Conservation (phyloP, 768 basidiomycete species). For the Leucocoprinus sp. region DNA sequence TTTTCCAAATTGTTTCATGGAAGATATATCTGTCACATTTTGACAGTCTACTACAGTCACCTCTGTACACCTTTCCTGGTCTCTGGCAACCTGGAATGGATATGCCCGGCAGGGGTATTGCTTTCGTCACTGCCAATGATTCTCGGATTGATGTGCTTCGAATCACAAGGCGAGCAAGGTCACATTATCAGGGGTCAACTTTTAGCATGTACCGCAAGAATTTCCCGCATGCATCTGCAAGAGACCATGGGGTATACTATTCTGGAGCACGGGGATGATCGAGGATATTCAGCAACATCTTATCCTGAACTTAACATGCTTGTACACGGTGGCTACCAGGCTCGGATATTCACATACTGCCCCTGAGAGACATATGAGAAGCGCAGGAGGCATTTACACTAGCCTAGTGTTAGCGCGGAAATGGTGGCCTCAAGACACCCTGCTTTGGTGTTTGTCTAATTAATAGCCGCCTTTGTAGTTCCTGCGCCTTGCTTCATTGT, state of each 20-base stretch:
- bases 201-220: background rate
- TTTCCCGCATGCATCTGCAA: background rate
- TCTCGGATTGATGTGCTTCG: background rate
- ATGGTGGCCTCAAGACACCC: background rate
- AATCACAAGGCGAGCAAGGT: constrained; percentile 4
- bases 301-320: background rate
- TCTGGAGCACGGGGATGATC: constrained; percentile 7
- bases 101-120: background rate
- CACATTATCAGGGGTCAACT: background rate
- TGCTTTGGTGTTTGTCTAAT: constrained; percentile 3
- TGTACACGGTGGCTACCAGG: background rate
- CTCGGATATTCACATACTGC: too few species aligned
- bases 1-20: background rate
- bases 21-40: background rate
- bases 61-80: background rate
- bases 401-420: too few species aligned
- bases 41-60: background rate
- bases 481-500: background rate
- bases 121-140: background rate
- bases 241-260: background rate
- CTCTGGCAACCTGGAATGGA: background rate
- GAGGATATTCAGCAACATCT: constrained; percentile 6
- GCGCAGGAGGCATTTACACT: too few species aligned
- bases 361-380: too few species aligned
- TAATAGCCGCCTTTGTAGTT: background rate